Evolutionary conservation across 2,329 filamentous ascomycete species (phyloP).

Genomic region (Metarhizium sp.): DNA sequence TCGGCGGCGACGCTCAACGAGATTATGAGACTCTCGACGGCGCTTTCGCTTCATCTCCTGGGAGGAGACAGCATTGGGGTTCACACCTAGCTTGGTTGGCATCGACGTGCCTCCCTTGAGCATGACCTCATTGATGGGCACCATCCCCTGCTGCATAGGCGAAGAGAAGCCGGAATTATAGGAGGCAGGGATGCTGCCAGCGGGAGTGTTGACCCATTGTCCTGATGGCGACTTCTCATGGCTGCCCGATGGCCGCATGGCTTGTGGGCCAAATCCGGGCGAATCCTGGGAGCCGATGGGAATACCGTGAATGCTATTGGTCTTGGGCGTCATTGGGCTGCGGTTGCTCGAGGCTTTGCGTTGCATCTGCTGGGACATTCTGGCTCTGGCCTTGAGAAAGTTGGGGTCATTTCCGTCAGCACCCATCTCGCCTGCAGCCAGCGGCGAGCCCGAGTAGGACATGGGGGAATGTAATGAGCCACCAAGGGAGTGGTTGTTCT

Average conservation of each 20-base stretch:
- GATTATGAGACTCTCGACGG: conserved; percentile 87
- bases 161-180: conserved; percentile 85
- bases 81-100: conserved; percentile 70
- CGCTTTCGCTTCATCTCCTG: conserved; percentile 91
- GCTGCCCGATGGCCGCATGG: conserved; percentile 60
- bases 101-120: conserved; percentile 82
- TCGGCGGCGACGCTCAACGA: conserved; percentile 85
- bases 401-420: conserved; percentile 40
- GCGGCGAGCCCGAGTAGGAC: conserved; percentile 28
- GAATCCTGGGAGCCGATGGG: conserved; percentile 60
- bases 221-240: conserved; percentile 80
- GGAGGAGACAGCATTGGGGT: conserved; percentile 51
- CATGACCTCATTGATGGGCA: conserved; percentile 82
- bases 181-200: conserved; percentile 69
- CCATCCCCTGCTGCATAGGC: conserved; percentile 58
- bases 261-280: conserved; percentile 63
- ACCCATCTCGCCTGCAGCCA: conserved; percentile 37
- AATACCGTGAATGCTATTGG: conserved; percentile 63
- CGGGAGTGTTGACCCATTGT: conserved; percentile 83
- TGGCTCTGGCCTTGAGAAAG: conserved; percentile 53
- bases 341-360: conserved; percentile 65
- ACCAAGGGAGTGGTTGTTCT: conserved; percentile 47
- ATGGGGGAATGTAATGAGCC: conserved; percentile 36
- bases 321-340: conserved; percentile 80
- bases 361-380: conserved; percentile 55